A percentile compares a stretch with the other conserved stretches of the same genome.
Evolutionary conservation across 805 yeast species (phyloP).

Genomic region (Pichia phayaonensis): DNA sequence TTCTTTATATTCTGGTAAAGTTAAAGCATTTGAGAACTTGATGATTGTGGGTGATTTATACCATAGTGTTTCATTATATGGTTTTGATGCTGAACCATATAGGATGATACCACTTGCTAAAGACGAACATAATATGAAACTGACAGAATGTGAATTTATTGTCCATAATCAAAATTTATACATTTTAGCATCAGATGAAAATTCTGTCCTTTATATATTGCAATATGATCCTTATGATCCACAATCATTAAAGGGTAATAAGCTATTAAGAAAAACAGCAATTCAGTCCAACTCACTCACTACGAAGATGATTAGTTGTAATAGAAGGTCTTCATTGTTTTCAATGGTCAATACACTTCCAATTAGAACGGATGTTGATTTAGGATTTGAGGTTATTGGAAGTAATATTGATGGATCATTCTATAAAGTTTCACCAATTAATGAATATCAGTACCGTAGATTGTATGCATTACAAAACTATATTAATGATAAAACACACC

Average conservation of each 20-base stretch:
- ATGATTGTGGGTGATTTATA: conserved; percentile 74
- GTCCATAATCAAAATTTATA: conserved; percentile 62
- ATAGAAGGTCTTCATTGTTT: conserved; percentile 26
- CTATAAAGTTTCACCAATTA: conserved; percentile 62
- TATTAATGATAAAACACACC: conserved; percentile 66
- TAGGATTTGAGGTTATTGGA: conserved; percentile 56
- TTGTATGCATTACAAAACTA: conserved; percentile 85
- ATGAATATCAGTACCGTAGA: conserved; percentile 70
- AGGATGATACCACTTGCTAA: conserved; percentile 73
- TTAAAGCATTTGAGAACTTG: conserved; percentile 77
- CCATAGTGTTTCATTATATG: conserved; percentile 71
- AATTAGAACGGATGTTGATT: conserved; percentile 23
- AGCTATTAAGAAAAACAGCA: conserved; percentile 60
- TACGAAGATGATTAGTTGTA: conserved; percentile 43
- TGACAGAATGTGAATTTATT: conserved; percentile 68
- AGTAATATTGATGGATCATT: conserved; percentile 75
- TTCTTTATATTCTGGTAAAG: conserved; percentile 69
- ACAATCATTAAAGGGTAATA: conserved; percentile 69
- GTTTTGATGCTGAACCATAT: conserved; percentile 94
- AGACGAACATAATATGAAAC: conserved; percentile 57
- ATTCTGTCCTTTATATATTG: conserved; percentile 58
- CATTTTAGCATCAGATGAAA: conserved; percentile 62
- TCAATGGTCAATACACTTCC: conserved; percentile 26
- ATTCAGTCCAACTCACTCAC: conserved; percentile 61
- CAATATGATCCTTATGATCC: conserved; percentile 93